Evolutionary conservation across 2,329 filamentous ascomycete species (phyloP), one percentile per base, ranked within the genome.

Genomic region (Arthrobotrys conoides): DNA sequence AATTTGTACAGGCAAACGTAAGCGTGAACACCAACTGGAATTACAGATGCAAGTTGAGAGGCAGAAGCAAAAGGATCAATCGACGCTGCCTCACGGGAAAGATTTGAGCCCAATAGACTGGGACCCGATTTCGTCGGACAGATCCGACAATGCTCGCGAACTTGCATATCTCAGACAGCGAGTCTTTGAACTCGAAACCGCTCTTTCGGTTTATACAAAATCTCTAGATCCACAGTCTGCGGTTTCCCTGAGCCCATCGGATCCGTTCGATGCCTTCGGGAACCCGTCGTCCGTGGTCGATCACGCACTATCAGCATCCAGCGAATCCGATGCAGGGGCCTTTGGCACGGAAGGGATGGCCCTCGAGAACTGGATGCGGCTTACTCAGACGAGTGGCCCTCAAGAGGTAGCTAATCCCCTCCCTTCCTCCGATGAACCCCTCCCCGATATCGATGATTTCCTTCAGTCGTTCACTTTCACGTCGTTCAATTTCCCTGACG

Each of bases 401-500:
- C 75, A 71, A 78, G 75, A 71, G 75, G 75, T 78, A 72, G 14
- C 68, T 46, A 38, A 14, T 33, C n/a, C 66, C 27, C 51, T 57
- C 57, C 55, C 61, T 57, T 48, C 67, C 53, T n/a, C 67, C 53
- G 53, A 24, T 49, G 53, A 63, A 48, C 71, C 71, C 64, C 46
- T 71, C 41, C 65, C 66, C 66, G 65, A 77, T 38, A 71, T 77
- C 38, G 59, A 55, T 48, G 66, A 77, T 61, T 70, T 77, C 36
- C 65, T 67, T 36, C 59, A 77, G 46, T 77, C 66, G 3, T 67
- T 67, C 49, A 71, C 66, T 24, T 75, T 44, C n/a, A 69, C 71
- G 41, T 63, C 64, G 53, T 75, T 75, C 64, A 69, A 75, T 69
- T 75, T 75, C 64, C 59, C 73, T 78, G 73, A 78, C 73, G 63